phyloP scores from a whole-genome alignment of 2,329 filamentous ascomycete species.

The Venturia oleaginea region DNA sequence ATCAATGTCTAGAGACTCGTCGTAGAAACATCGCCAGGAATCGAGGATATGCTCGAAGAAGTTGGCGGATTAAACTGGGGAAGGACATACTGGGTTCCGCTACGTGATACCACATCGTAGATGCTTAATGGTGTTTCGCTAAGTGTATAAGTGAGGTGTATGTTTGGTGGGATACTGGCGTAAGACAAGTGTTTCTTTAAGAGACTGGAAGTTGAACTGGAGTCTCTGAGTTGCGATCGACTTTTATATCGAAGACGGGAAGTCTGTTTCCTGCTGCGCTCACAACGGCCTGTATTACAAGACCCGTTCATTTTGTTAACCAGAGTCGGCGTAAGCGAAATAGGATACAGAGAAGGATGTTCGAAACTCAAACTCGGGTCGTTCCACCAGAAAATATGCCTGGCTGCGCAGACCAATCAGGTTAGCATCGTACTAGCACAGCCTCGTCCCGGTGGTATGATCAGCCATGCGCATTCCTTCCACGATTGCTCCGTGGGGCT shows the following conservation, averaged over 20 bases:
- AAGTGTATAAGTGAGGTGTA: background rate
- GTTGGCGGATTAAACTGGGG: background rate
- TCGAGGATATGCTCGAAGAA: background rate
- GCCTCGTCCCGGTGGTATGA: background rate
- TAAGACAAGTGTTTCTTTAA: background rate
- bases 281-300: background rate
- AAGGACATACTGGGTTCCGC: conserved; percentile 30
- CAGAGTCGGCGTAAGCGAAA: background rate
- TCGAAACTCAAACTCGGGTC: too few species aligned
- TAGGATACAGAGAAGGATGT: too few species aligned
- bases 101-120: conserved; percentile 52
- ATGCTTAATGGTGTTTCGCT: background rate
- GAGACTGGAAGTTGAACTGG: background rate
- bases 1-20: background rate
- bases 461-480: background rate
- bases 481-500: background rate
- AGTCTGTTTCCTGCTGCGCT: background rate
- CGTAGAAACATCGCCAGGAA: background rate
- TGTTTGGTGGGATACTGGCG: background rate
- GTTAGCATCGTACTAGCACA: background rate
- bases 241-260: background rate
- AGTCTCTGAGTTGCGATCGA: background rate
- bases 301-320: background rate
- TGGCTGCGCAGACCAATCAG: background rate
- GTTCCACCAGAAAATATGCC: background rate